Conservation (phyloP, 2,329 filamentous ascomycete species). For the Penicillium sp. region DNA sequence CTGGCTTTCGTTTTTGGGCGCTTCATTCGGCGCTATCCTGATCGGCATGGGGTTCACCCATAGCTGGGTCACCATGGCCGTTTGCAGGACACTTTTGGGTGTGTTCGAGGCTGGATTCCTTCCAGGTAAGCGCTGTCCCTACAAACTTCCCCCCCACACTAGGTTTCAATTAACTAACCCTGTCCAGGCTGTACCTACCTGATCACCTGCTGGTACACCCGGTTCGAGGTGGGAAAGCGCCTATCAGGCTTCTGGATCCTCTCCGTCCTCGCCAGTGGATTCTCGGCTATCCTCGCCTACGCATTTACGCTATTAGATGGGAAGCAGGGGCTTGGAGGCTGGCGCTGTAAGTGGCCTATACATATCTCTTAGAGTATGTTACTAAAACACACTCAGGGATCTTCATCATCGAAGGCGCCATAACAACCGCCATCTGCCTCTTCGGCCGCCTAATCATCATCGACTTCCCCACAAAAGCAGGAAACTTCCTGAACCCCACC, state of each 20-base stretch:
- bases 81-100: conserved; percentile 31
- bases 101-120: conserved; percentile 36
- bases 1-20: conserved; percentile 33
- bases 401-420: conserved; percentile 34
- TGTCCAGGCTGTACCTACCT: conserved; percentile 40
- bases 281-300: conserved; percentile 44
- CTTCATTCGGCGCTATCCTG: conserved; percentile 30
- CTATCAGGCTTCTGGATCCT: conserved; percentile 30
- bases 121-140: conserved; percentile 22
- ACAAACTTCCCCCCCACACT: too few relatives aligned
- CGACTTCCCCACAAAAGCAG: conserved; percentile 41
- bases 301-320: conserved; percentile 38
- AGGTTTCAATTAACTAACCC: background rate
- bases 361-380: background rate
- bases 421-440: conserved; percentile 37
- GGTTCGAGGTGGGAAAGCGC: conserved; percentile 42
- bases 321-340: conserved; percentile 37
- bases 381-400: conserved; percentile 20
- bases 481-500: conserved; percentile 28
- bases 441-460: conserved; percentile 45
- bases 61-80: conserved; percentile 35
- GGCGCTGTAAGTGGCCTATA: conserved; percentile 17
- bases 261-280: conserved; percentile 29
- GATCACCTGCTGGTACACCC: conserved; percentile 43
- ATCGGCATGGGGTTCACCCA: conserved; percentile 40